A percentile compares a stretch with the other conserved stretches of the same genome.
These are phyloP conservation scores for Naumovozyma dairenensis DNA, from an alignment of 805 yeast genomes.

Conservation along the genomic window DNA sequence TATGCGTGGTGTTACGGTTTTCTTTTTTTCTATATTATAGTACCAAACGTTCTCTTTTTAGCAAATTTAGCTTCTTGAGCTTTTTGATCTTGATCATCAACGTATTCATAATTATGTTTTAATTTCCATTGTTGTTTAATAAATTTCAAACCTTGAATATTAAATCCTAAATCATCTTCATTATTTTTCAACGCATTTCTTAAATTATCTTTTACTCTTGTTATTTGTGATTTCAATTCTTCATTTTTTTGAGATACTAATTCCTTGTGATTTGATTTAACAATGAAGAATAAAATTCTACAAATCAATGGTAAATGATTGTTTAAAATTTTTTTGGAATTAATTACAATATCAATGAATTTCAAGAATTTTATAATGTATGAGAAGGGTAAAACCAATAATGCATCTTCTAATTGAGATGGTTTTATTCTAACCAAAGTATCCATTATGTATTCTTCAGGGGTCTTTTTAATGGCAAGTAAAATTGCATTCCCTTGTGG, in stretches of 20 bases:
- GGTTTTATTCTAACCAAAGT: conserved; percentile 62
- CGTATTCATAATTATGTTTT: conserved; percentile 62
- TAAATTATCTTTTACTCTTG: conserved; percentile 51
- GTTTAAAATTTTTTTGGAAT: conserved; percentile 35
- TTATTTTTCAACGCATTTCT: conserved; percentile 45
- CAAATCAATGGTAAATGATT: conserved; percentile 56
- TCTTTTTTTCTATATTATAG: conserved; percentile 26
- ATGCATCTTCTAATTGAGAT: conserved; percentile 85
- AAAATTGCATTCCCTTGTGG: conserved; percentile 68
- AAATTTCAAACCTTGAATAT: conserved; percentile 71
- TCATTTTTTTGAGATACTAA: conserved; percentile 61
- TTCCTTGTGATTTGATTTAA: conserved; percentile 70
- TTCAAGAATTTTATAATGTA: conserved; percentile 60
- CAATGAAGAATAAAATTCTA: conserved; percentile 63
- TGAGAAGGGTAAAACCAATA: conserved; percentile 83
- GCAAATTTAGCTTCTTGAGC: conserved; percentile 44
- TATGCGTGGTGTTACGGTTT: not conserved
- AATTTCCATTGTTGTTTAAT: conserved; percentile 70
- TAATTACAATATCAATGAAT: conserved; percentile 70
- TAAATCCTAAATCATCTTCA: conserved; percentile 63
- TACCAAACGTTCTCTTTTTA: conserved; percentile 66
- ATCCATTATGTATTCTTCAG: conserved; percentile 71
- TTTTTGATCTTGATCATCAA: conserved; percentile 54
- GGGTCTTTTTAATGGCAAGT: conserved; percentile 57
- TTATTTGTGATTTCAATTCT: conserved; percentile 51